These are phyloP conservation scores for Tylopilus felleus DNA, from an alignment of 768 basidiomycete genomes.

Conservation along the genomic window DNA sequence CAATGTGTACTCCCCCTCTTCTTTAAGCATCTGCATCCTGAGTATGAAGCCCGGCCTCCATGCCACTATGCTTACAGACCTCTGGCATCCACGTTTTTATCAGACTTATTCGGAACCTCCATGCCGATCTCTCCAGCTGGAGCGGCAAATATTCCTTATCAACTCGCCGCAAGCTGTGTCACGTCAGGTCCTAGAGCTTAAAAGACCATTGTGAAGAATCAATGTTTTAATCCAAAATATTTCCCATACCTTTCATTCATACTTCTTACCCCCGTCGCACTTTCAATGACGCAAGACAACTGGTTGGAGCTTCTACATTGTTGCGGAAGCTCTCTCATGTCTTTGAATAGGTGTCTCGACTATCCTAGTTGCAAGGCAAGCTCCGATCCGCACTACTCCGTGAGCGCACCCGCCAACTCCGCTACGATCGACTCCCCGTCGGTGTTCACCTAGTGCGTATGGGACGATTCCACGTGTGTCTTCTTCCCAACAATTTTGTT, in stretches of 20 bases:
- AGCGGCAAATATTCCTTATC: background rate
- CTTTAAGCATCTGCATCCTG: too few species aligned
- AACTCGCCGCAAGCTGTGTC: constrained; percentile 13
- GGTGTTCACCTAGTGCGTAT: constrained; percentile 8
- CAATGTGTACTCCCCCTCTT: background rate
- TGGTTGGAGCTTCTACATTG: constrained; percentile 4
- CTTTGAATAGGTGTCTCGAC: constrained; percentile 1
- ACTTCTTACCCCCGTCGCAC: background rate
- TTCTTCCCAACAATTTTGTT: constrained; percentile 4
- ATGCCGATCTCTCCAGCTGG: constrained; percentile 1
- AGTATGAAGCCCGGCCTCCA: background rate
- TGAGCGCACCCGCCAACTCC: background rate
- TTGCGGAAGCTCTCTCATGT: background rate
- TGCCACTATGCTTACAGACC: background rate
- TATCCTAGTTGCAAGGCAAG: background rate
- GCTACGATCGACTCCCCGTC: background rate
- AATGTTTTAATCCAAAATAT: background rate
- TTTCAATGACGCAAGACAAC: constrained; percentile 9
- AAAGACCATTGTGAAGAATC: background rate
- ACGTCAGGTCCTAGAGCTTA: constrained; percentile 1
- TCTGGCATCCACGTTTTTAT: background rate
- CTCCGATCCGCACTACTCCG: background rate
- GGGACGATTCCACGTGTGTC: background rate
- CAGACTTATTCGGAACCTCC: background rate
- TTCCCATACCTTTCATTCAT: background rate